Evolutionary conservation across 2,329 filamentous ascomycete species (phyloP).

Genomic region (Paecilomyces sp.): DNA sequence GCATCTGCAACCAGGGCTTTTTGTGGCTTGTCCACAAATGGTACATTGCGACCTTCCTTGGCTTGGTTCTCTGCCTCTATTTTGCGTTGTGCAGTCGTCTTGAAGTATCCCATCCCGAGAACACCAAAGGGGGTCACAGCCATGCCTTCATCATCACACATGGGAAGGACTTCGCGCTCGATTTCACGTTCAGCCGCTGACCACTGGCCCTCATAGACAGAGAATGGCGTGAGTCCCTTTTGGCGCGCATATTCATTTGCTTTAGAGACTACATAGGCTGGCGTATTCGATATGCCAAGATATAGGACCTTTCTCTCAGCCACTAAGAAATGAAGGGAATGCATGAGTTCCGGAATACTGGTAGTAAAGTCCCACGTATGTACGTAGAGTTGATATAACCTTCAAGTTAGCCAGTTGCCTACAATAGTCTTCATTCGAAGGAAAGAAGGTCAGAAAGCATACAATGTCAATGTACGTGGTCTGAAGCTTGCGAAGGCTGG

Average conservation of each 20-base stretch:
- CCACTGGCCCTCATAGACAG: slow-evolving; percentile 34
- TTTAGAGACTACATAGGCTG: slow-evolving; percentile 33
- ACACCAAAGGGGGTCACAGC: slow-evolving; percentile 54
- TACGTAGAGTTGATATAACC: slow-evolving; percentile 28
- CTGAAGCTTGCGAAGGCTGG: slow-evolving; percentile 42
- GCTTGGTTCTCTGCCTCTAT: too few species aligned
- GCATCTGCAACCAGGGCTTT: too few species aligned
- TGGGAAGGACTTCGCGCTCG: slow-evolving; percentile 37
- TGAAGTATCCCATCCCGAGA: slow-evolving; percentile 47
- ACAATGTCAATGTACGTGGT: slow-evolving; percentile 50
- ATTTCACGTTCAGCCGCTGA: slow-evolving; percentile 32
- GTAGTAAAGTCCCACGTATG: slow-evolving; percentile 47
- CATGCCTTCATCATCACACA: slow-evolving; percentile 36
- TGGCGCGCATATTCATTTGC: slow-evolving; percentile 34
- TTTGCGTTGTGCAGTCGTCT: slow-evolving; percentile 16
- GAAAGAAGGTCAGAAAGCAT: too few species aligned
- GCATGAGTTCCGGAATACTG: slow-evolving; percentile 31
- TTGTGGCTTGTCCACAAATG: too few species aligned
- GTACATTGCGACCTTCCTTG: too few species aligned
- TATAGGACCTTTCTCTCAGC: slow-evolving; percentile 35
- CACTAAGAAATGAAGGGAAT: slow-evolving; percentile 31
- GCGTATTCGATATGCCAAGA: slow-evolving; percentile 33
- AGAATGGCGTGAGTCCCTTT: slow-evolving; percentile 34
- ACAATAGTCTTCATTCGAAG: too few species aligned
- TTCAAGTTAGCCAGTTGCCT: too few species aligned